Evolutionary conservation across 805 yeast species (phyloP).

Genomic region (Candida sphagnicola): DNA sequence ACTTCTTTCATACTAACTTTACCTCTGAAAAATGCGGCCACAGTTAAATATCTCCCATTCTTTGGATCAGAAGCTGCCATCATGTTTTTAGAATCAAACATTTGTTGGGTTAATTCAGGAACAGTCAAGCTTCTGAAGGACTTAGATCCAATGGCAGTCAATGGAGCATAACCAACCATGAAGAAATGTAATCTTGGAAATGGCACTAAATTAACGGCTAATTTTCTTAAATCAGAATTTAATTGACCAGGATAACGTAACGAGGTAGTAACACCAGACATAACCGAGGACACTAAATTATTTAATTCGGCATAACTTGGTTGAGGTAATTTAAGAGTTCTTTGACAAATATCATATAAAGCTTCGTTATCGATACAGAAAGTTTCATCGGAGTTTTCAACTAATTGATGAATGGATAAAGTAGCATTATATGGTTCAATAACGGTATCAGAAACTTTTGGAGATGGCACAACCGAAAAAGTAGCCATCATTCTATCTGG

Average conservation of each 20-base stretch:
- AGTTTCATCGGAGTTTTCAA: constrained; percentile 88
- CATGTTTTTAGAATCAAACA: constrained; percentile 90
- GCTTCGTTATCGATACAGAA: constrained; percentile 96
- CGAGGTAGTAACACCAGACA: constrained; percentile 94
- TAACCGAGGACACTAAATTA: constrained; percentile 79
- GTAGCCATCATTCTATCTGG: constrained; percentile 97
- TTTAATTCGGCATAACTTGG: constrained; percentile 81
- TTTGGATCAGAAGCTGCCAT: constrained; percentile 94
- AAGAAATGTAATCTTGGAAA: constrained; percentile 94
- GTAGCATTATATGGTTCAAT: constrained; percentile 95
- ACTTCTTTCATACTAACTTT: constrained; percentile 90
- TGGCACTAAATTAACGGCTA: constrained; percentile 92
- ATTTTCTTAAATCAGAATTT: constrained; percentile 86
- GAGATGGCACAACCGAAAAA: constrained; percentile 89
- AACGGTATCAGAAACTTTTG: constrained; percentile 88
- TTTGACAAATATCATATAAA: constrained; percentile 82
- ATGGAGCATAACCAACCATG: constrained; percentile 93
- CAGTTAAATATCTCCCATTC: constrained; percentile 87
- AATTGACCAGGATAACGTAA: constrained; percentile 94
- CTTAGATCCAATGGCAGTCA: constrained; percentile 75
- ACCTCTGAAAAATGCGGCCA: constrained; percentile 93
- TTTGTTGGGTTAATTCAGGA: constrained; percentile 89
- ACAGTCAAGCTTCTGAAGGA: constrained; percentile 82
- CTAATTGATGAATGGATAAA: constrained; percentile 83
- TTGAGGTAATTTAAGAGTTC: constrained; percentile 73